Conservation (phyloP, 305 asterid species). For the Fraxinus latifolia region DNA sequence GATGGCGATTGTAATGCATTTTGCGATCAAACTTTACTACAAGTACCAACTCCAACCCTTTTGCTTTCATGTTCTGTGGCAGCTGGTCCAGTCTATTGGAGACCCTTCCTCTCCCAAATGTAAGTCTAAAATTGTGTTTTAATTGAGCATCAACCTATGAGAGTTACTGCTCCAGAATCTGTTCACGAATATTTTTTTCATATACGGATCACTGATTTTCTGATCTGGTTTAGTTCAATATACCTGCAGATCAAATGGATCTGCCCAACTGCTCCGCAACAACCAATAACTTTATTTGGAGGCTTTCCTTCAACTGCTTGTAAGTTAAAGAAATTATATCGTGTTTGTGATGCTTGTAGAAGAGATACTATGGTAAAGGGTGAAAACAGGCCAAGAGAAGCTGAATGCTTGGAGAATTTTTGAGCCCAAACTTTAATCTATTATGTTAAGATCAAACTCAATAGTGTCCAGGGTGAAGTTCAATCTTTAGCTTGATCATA, state of each 20-base stretch:
- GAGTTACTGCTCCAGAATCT: not conserved
- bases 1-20: not conserved
- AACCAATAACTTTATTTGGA: constrained; percentile 71
- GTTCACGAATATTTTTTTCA: not conserved
- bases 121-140: constrained; percentile 32
- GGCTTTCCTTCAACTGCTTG: constrained; percentile 86
- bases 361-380: not conserved
- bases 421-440: constrained; percentile 11
- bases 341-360: not conserved
- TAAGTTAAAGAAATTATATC: constrained; percentile 33
- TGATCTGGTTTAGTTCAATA: constrained; percentile 12
- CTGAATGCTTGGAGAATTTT: not conserved
- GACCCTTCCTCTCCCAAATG: constrained; percentile 81
- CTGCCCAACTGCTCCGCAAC: constrained; percentile 83
- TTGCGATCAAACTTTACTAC: constrained; percentile 11
- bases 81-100: constrained; percentile 85
- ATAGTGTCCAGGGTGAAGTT: not conserved
- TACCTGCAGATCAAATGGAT: constrained; percentile 81
- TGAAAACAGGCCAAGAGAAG: not conserved
- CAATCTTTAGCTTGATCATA: not conserved
- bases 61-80: constrained; percentile 33
- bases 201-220: not conserved
- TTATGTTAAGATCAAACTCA: not conserved
- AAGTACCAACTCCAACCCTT: constrained; percentile 18
- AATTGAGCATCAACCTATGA: not conserved